These are phyloP conservation scores for Flaveria bidentis DNA, from an alignment of 129 eudicot species.

Conservation along the genomic window DNA sequence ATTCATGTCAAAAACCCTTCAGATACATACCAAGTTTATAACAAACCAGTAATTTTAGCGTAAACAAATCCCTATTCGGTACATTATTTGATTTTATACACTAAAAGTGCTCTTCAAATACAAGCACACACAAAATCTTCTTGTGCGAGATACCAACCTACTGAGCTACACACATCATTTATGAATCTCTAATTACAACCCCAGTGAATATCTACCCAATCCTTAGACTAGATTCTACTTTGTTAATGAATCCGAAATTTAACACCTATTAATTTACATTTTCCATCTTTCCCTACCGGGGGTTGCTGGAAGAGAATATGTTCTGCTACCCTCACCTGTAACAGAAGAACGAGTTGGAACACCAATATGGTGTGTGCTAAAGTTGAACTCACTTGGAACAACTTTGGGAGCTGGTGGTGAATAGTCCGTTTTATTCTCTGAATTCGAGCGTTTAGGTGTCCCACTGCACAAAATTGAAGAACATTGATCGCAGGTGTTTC, in stretches of 20 bases:
- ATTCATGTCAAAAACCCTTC: neutral
- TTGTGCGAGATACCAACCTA: slow-evolving; percentile 18
- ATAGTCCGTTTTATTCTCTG: slow-evolving; percentile 39
- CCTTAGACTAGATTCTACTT: slow-evolving; percentile 14
- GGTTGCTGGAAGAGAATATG: slow-evolving; percentile 43
- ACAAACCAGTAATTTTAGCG: neutral
- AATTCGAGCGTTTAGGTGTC: slow-evolving; percentile 36
- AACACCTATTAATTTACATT: neutral
- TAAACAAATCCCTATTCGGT: slow-evolving; percentile 12
- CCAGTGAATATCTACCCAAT: neutral
- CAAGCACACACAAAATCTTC: slow-evolving; percentile 31
- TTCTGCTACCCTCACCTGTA: slow-evolving; percentile 25
- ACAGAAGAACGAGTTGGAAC: slow-evolving; percentile 5
- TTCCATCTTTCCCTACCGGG: slow-evolving; percentile 18
- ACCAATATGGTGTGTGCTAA: slow-evolving; percentile 23
- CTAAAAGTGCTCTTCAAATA: slow-evolving; percentile 32
- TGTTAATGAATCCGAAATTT: slow-evolving; percentile 1
- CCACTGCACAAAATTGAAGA: slow-evolving; percentile 36
- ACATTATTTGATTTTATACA: slow-evolving; percentile 22
- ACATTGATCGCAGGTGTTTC: neutral
- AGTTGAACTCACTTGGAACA: slow-evolving; percentile 42
- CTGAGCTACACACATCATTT: neutral
- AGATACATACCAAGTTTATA: neutral
- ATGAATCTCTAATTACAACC: neutral
- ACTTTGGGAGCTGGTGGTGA: slow-evolving; percentile 31